Evolutionary conservation across 169 alveolate genomes (phyloP).

Genomic region (Plasmodium fragile): DNA sequence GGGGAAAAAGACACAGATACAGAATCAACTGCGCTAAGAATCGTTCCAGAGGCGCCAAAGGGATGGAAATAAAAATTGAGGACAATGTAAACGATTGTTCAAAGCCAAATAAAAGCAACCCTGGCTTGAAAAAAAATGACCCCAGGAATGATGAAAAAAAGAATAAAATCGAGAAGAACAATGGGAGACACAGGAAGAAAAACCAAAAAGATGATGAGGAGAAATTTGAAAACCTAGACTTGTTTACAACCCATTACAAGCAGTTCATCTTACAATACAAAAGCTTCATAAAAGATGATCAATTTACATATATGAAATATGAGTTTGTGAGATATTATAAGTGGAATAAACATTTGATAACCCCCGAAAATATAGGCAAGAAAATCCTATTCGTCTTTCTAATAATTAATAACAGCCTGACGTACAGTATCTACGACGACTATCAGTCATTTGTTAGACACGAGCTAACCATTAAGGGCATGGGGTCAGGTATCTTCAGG

Average conservation of each 20-base stretch:
- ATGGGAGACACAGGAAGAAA: not conserved
- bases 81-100: not conserved
- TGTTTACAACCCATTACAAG: slow-evolving; percentile 34
- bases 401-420: slow-evolving; percentile 47
- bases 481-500: slow-evolving; percentile 72
- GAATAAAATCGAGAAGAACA: not conserved
- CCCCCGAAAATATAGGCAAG: slow-evolving; percentile 8
- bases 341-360: slow-evolving; percentile 11
- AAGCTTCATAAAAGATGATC: slow-evolving; percentile 30
- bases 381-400: slow-evolving; percentile 25
- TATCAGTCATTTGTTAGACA: slow-evolving; percentile 21
- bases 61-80: not conserved
- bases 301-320: slow-evolving; percentile 23
- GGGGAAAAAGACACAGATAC: not conserved
- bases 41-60: not conserved
- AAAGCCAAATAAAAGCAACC: not conserved
- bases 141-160: not conserved
- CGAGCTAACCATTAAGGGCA: slow-evolving; percentile 39
- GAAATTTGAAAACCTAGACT: slow-evolving; percentile 9
- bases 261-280: slow-evolving; percentile 31
- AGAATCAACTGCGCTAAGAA: not conserved
- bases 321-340: slow-evolving; percentile 52
- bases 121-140: not conserved
- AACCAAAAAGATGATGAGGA: not conserved
- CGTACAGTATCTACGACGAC: slow-evolving; percentile 7